Conservation (phyloP, 768 basidiomycete genomes). For the Suillus weaverae region DNA sequence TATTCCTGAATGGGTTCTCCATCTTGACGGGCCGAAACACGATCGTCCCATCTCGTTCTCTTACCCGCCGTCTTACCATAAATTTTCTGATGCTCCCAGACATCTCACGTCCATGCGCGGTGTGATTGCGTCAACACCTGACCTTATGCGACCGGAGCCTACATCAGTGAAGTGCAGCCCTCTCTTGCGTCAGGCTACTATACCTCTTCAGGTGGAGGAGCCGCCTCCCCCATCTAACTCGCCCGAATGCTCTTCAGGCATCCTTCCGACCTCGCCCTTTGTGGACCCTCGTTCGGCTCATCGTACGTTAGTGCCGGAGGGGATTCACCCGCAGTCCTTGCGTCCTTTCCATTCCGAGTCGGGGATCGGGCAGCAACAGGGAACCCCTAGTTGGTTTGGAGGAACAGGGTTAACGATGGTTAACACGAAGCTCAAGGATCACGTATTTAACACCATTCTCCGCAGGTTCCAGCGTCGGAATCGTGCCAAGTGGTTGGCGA, state of each 20-base stretch:
- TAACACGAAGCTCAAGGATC: conserved; percentile 92
- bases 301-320: conserved; percentile 22
- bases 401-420: conserved; percentile 92
- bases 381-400: conserved; percentile 64
- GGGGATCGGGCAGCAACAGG: conserved; percentile 25
- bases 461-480: conserved; percentile 63
- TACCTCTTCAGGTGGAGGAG: conserved; percentile 39
- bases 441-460: conserved; percentile 89
- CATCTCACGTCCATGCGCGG: conserved; percentile 43
- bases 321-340: conserved; percentile 36
- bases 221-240: conserved; percentile 54
- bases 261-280: conserved; percentile 32
- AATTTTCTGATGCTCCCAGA: conserved; percentile 21
- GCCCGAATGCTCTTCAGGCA: conserved; percentile 35
- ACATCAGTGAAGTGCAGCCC: conserved; percentile 37
- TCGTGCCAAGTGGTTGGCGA: conserved; percentile 35
- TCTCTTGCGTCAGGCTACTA: conserved; percentile 40
- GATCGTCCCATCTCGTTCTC: conserved; percentile 52
- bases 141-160: conserved; percentile 42
- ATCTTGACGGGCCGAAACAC: conserved; percentile 44
- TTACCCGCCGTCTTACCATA: conserved; percentile 19
- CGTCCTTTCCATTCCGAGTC: conserved; percentile 44
- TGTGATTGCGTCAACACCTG: conserved; percentile 70
- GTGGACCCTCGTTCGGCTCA: conserved; percentile 24
- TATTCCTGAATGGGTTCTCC: conserved; percentile 89